Evolutionary conservation across 306 rosid genomes (phyloP), one percentile per base, ranked within the genome.

Genomic region (Cercis canadensis): DNA sequence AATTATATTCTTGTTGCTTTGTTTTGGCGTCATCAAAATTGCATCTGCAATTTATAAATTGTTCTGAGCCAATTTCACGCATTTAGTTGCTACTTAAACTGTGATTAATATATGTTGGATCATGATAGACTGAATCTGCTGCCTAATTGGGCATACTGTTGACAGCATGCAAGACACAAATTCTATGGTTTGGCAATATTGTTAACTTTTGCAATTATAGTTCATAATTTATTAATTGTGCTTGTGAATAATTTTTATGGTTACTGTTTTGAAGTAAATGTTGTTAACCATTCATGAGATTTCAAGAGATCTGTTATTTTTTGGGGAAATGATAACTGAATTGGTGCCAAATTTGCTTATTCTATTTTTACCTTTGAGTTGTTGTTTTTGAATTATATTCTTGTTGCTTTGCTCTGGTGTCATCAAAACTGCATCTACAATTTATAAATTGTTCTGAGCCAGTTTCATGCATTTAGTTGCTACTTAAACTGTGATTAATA

Each of bases 1-100:
- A 66, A 64, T 29, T 68, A 17, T 41, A 45, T 53, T 15, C 3
- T 43, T 70, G 53, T 62, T 74, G 29, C 40, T 47, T 51, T 1
- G 45, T 16, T 70, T 41, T 24, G 54, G 46, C 41, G 70, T 44
- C 17, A 59, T n/a, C n/a, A n/a, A n/a, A n/a, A n/a, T n/a, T n/a
- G n/a, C n/a, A n/a, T 67, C 14, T 61, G 70, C 41, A 33, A 31
- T 70, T 57, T 55, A 32, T 24, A 16, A 52, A 67, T 41, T 21
- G 3, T 37, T 46, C 37, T 74, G 37, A 9, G 60, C 29, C 29
- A 2, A 14, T 63, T 21, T 9, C 56, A 59, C 37, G 54, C 16
- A 4, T 47, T 71, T 70, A 36, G 29, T 63, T 50, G 34, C 44
- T 61, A 5, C 36, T 52, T 46, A 15, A 49, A 46, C 7, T 61